A percentile compares a stretch with the other conserved stretches of the same genome.
phyloP scores from a whole-genome alignment of 345 rosid species.

The Garcia nutans region DNA sequence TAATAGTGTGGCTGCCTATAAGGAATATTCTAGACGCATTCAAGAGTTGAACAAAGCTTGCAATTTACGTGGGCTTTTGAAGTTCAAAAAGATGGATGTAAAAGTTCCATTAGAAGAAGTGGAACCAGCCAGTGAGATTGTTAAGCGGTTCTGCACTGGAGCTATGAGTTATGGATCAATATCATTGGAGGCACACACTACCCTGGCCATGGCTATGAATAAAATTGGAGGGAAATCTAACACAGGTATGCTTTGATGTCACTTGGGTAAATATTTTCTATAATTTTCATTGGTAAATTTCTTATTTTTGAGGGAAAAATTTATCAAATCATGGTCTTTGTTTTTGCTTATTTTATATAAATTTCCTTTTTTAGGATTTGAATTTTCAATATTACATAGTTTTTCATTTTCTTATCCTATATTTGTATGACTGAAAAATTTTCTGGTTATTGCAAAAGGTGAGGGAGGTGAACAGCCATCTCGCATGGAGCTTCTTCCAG shows the following conservation, averaged over 20 bases:
- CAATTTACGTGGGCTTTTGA: slow-evolving; percentile 91
- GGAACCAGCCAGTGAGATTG: slow-evolving; percentile 97
- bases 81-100: slow-evolving; percentile 63
- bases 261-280: no score
- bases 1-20: slow-evolving; percentile 92
- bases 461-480: slow-evolving; percentile 99
- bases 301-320: not conserved
- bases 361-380: not conserved
- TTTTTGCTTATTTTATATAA: not conserved
- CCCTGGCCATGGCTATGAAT: slow-evolving; percentile 95
- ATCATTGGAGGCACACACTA: slow-evolving; percentile 87
- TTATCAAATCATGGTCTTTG: no score
- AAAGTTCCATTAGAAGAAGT: slow-evolving; percentile 81
- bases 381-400: not conserved
- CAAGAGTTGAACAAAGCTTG: slow-evolving; percentile 87
- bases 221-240: slow-evolving; percentile 93
- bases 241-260: slow-evolving; percentile 56
- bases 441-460: slow-evolving; percentile 40
- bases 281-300: not conserved
- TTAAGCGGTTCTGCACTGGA: slow-evolving; percentile 95
- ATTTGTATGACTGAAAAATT: no score
- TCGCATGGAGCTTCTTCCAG: slow-evolving; percentile 88
- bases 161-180: slow-evolving; percentile 99
- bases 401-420: not conserved
- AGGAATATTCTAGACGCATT: slow-evolving; percentile 85